These are phyloP conservation scores for Thelonectria discophora DNA, from an alignment of 2,329 filamentous ascomycete genomes.

Conservation along the genomic window DNA sequence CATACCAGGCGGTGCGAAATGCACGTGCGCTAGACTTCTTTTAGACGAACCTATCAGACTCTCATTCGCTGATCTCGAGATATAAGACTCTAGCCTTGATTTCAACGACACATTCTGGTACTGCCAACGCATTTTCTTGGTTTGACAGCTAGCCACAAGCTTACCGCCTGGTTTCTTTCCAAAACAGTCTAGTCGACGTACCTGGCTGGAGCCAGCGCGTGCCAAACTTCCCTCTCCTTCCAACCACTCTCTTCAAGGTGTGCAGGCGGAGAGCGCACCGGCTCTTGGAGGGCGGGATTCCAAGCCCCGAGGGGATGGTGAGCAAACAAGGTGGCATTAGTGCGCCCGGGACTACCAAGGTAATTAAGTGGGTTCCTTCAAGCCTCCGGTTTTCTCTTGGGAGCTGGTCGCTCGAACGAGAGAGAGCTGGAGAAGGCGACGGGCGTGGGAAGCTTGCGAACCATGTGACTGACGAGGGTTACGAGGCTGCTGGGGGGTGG, in stretches of 20 bases:
- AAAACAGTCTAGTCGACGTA: too few species aligned
- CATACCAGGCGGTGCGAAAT: not conserved
- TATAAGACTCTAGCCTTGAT: too few species aligned
- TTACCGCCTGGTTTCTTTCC: too few species aligned
- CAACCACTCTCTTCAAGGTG: not conserved
- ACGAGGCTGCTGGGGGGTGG: slow-evolving; percentile 1
- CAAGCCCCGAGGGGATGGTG: slow-evolving; percentile 25
- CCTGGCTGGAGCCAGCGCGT: too few species aligned
- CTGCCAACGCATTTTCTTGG: too few species aligned
- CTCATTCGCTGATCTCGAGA: too few species aligned
- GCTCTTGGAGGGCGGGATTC: slow-evolving; percentile 23
- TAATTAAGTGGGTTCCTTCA: slow-evolving; percentile 24
- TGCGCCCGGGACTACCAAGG: slow-evolving; percentile 33
- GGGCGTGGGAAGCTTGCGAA: too few species aligned
- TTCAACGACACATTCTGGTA: too few species aligned
- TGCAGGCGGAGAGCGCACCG: slow-evolving; percentile 8
- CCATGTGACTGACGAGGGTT: slow-evolving; percentile 19
- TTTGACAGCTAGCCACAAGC: too few species aligned
- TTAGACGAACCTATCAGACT: too few species aligned
- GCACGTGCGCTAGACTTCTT: not conserved
- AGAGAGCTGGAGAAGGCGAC: not conserved
- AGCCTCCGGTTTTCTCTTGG: not conserved
- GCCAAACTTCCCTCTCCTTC: too few species aligned
- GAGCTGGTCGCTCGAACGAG: not conserved
- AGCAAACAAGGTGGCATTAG: slow-evolving; percentile 44